These are phyloP conservation scores for Lunasporangiospora selenospora DNA, from an alignment of 192 early-diverging fungal genomes.

Conservation along the genomic window DNA sequence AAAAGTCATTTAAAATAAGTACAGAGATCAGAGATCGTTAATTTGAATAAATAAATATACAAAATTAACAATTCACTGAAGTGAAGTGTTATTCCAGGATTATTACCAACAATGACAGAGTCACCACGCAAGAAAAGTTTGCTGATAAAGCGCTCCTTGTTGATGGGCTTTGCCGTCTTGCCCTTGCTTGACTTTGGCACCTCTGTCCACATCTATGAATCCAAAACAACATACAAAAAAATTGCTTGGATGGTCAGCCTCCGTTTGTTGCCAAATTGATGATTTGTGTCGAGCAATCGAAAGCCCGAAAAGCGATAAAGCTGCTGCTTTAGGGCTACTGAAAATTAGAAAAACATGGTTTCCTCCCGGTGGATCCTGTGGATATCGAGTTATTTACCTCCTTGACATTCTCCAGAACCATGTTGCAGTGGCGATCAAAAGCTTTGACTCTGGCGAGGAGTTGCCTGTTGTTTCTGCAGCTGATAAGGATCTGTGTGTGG, in stretches of 20 bases:
- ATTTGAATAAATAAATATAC: background rate
- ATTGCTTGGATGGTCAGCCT: too few species aligned
- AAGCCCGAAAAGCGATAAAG: too few species aligned
- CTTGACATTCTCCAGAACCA: slow-evolving; percentile 99
- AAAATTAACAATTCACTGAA: background rate
- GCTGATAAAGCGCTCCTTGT: slow-evolving; percentile 98
- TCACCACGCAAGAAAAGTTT: slow-evolving; percentile 99
- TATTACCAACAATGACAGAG: slow-evolving; percentile 86
- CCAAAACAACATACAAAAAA: background rate
- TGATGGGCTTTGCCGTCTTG: slow-evolving; percentile 95
- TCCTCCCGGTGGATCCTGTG: too few species aligned
- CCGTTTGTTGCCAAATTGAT: too few species aligned
- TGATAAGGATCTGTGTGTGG: slow-evolving; percentile 96
- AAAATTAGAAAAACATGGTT: too few species aligned
- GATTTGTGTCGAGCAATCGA: too few species aligned
- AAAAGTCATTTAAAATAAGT: too few species aligned
- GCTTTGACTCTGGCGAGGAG: slow-evolving; percentile 97
- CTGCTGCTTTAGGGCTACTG: too few species aligned
- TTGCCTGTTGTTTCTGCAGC: slow-evolving; percentile 97
- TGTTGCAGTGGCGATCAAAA: slow-evolving; percentile 99
- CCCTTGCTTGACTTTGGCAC: slow-evolving; percentile 91
- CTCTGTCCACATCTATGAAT: slow-evolving; percentile 92
- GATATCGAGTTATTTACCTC: slow-evolving; percentile 77
- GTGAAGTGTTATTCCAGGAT: background rate
- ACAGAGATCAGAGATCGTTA: background rate